Conservation (phyloP, 108 stramenopile species). For the Parmales sp. region DNA sequence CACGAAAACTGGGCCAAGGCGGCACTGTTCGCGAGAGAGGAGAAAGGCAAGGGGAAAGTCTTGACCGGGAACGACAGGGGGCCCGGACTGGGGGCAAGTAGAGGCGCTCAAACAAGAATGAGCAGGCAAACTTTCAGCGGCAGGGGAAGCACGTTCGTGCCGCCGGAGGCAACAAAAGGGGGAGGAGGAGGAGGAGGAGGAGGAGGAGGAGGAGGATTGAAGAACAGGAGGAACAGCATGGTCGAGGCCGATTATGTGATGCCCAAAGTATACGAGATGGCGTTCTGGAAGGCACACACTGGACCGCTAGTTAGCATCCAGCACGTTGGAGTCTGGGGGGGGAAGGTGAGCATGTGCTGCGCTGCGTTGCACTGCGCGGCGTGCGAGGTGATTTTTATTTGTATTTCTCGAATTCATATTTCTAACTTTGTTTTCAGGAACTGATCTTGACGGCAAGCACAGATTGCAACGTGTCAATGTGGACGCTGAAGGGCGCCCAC, state of each 20-base stretch:
- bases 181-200: background rate
- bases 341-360: too few relatives aligned
- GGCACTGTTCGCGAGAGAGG: too few relatives aligned
- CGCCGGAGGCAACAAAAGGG: background rate
- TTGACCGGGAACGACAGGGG: background rate
- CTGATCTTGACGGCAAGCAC: slow-evolving; percentile 1
- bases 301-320: background rate
- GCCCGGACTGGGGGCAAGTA: too few relatives aligned
- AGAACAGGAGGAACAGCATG: slow-evolving; percentile 1
- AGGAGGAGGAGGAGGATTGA: background rate
- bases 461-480: slow-evolving; percentile 34
- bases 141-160: background rate
- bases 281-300: background rate
- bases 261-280: slow-evolving; percentile 3
- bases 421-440: too few relatives aligned
- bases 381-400: too few relatives aligned
- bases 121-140: background rate
- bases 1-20: background rate
- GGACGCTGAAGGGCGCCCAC: slow-evolving; percentile 27
- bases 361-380: too few relatives aligned
- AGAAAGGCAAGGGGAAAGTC: background rate
- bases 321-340: background rate
- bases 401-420: too few relatives aligned
- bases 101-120: too few relatives aligned
- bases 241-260: background rate